Evolutionary conservation across 768 basidiomycete species (phyloP), one percentile per base, ranked within the genome.

Genomic region (Boletus coccyginus): DNA sequence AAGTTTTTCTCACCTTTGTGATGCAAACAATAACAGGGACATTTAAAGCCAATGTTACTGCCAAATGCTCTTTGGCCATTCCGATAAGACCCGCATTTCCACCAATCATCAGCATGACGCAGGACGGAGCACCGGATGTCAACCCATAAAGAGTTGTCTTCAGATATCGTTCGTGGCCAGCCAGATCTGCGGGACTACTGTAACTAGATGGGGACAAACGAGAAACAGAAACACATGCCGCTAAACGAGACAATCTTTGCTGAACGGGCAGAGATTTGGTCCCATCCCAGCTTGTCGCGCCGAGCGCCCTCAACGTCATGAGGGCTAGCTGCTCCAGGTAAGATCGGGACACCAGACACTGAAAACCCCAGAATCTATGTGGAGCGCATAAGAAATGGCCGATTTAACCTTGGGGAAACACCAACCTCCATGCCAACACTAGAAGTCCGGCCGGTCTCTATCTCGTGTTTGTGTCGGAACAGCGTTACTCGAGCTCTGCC

Each of bases 391-490:
- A 51, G 45, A 29, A 42, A 33, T 27, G 8, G 42, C 0, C 10
- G 31, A 29, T 32, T n/a, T n/a, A 38, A 41, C 43, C n/a, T 21
- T 3, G n/a, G 29, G 33, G 7, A 13, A 24, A 52, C n/a, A 56
- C 78, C 55, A 58, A 94, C 93, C 81, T 99, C 97, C 88, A 97
- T 95, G 21, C 97, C 97, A 42, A 98, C 92, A 58, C 90, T 93
- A 24, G 91, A 94, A 0, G 97, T 99, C 49, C 97, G 78, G 7
- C 96, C 96, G 19, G 90, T 94, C 75, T 98, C 97, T 51, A 98
- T 78, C 73, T 99, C 97, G 66, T 99, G 97, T 70, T 98, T 97
- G 70, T 99, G 97, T 52, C 96, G 80, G 73, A 98, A 98, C 9
- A 99, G 75, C 5, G 87, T 86, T 6, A 98, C 89, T 50, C 96